Base-by-base conservation (phyloP, 345 rosid species). In the Lepidium africanum region DNA sequence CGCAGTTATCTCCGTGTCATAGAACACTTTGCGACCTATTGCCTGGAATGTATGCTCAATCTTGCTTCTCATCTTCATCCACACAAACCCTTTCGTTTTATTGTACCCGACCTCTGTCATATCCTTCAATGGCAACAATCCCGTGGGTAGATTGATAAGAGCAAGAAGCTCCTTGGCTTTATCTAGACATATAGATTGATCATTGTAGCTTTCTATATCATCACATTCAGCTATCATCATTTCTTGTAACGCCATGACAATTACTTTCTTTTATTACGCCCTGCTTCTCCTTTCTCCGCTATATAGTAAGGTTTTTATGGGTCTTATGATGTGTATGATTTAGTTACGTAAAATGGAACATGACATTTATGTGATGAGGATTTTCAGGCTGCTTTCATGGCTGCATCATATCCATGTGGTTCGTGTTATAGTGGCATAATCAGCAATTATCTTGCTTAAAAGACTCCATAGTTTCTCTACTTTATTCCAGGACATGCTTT, bases 1-100 rank as follows among this genome's bases (percentile, higher is more conserved):
- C 0, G 78, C 82, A 5, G 94, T 80, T 16, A 88, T 73, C 62
- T 84, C 85, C 1, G 74, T 70, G 9, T 80, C 91, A 54, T 85
- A 86, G 5, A 73, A 64, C 23, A 79, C 84, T 19, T 47, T 73
- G 13, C 72, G 66, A 9, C 81, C 83, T 14, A 85, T 76, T 2
- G 23, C 56, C 2, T 5, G 42, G 73, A 84, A 85, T 52, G 43
- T 69, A 72, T 84, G 88, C 54, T 78, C 76, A 32, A 42, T 75
- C 52, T 72, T 60, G 53, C 69, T 76, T 73, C 76, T 81, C 78
- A 78, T 87, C 86, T 59, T 86, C 59, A 86, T 50, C 95, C 89
- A 88, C 19, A 88, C 80, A 81, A 88, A 86, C 10, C 95, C 86
- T 0, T 86, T 75, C 37, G 70, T 45, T 25, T 68, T 71, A 58